phyloP scores from a whole-genome alignment of 1,284 basidiomycete species.

The Pseudozyma thailandica region DNA sequence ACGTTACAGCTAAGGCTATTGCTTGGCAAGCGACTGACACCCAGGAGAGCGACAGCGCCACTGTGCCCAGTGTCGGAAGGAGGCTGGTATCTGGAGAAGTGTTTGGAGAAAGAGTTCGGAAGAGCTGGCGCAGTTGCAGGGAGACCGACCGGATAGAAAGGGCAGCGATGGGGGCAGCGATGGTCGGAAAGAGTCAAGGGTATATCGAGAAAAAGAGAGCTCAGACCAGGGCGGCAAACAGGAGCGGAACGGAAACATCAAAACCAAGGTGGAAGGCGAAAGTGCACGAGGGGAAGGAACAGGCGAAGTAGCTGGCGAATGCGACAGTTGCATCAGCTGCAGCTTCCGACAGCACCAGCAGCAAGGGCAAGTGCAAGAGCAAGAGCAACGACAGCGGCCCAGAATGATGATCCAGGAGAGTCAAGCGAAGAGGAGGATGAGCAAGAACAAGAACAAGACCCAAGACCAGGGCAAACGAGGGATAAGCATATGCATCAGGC shows the following conservation, averaged over 20 bases:
- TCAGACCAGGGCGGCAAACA: conserved; percentile 5
- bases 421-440: too few species aligned
- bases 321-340: background rate
- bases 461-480: background rate
- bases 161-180: background rate
- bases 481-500: background rate
- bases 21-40: background rate
- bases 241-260: conserved; percentile 6
- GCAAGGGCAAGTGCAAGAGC: background rate
- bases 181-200: background rate
- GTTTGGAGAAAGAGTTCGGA: background rate
- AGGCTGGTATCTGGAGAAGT: background rate
- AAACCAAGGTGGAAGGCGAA: background rate
- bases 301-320: too few species aligned
- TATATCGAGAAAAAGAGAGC: conserved; percentile 6
- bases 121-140: background rate
- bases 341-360: background rate
- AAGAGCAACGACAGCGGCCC: too few species aligned
- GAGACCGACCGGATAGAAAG: background rate
- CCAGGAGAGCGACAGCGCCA: background rate
- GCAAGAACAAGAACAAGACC: background rate
- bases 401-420: too few species aligned
- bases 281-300: conserved; percentile 2
- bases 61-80: background rate
- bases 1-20: too few species aligned